phyloP scores from a whole-genome alignment of 2,329 filamentous ascomycete genomes.

The Penicillium griseofulvum region DNA sequence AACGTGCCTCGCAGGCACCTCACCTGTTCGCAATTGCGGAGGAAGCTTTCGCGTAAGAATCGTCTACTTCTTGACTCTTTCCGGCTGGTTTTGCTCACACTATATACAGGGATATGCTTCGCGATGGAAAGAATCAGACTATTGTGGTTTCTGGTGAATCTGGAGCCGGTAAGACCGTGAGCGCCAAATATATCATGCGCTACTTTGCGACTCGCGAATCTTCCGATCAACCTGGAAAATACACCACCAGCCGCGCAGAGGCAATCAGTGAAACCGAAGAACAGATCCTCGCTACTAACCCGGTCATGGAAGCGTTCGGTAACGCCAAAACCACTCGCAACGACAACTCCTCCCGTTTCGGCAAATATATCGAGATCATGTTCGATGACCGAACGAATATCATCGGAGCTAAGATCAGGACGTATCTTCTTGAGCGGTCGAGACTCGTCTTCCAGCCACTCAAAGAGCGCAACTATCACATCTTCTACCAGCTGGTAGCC shows the following conservation, averaged over 20 bases:
- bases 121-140: slow-evolving; percentile 93
- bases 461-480: slow-evolving; percentile 98
- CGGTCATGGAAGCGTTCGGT: slow-evolving; percentile 99
- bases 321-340: slow-evolving; percentile 99
- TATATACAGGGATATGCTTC: slow-evolving; percentile 78
- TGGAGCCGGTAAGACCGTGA: slow-evolving; percentile 97
- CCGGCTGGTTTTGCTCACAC: slow-evolving; percentile 37
- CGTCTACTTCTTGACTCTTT: not conserved
- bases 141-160: slow-evolving; percentile 99
- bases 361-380: slow-evolving; percentile 99
- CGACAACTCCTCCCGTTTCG: slow-evolving; percentile 97
- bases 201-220: slow-evolving; percentile 98
- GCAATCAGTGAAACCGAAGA: slow-evolving; percentile 98
- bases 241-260: slow-evolving; percentile 68
- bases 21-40: slow-evolving; percentile 99
- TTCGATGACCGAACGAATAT: slow-evolving; percentile 95
- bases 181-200: slow-evolving; percentile 99
- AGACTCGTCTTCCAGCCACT: slow-evolving; percentile 94
- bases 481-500: slow-evolving; percentile 95
- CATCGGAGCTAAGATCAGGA: slow-evolving; percentile 95
- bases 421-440: slow-evolving; percentile 91
- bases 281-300: slow-evolving; percentile 96
- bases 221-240: slow-evolving; percentile 77
- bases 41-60: slow-evolving; percentile 86
- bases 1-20: slow-evolving; percentile 91